A percentile compares a stretch with the other conserved stretches of the same genome.
Evolutionary conservation across 768 basidiomycete species (phyloP).

Genomic region (Boletus edulis): DNA sequence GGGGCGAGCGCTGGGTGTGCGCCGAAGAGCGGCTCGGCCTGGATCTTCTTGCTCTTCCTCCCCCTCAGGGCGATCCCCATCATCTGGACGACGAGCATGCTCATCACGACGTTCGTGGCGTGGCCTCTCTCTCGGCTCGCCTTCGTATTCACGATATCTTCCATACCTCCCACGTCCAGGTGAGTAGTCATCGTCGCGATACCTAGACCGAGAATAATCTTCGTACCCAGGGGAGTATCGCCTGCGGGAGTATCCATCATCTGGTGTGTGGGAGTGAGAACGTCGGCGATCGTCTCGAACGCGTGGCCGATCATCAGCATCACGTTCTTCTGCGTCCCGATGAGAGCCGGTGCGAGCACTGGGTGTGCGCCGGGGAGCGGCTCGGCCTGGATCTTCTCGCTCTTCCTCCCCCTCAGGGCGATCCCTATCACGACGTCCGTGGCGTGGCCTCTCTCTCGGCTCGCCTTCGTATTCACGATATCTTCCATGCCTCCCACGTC

Average conservation of each 20-base stretch:
- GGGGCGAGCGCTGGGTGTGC: conserved; percentile 18
- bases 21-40: background rate
- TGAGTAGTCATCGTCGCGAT: conserved; percentile 8
- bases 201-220: conserved; percentile 7
- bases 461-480: conserved; percentile 1
- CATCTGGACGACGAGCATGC: background rate
- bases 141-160: background rate
- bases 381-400: conserved; percentile 10
- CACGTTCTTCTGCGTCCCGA: conserved; percentile 12
- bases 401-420: background rate
- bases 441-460: conserved; percentile 8
- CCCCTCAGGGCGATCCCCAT: background rate
- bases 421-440: background rate
- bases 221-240: conserved; percentile 14
- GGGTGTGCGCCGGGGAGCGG: conserved; percentile 3
- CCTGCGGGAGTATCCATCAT: conserved; percentile 1
- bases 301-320: conserved; percentile 15
- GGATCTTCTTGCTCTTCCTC: conserved; percentile 12
- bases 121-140: conserved; percentile 7
- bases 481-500: conserved; percentile 3
- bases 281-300: conserved; percentile 12
- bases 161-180: conserved; percentile 10
- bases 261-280: conserved; percentile 25
- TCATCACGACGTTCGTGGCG: background rate
- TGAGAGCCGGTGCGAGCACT: conserved; percentile 14